A percentile compares a stretch with the other conserved stretches of the same genome.
These are phyloP conservation scores for Micractinium sp. DNA, from an alignment of 139 green algal species.

Conservation along the genomic window DNA sequence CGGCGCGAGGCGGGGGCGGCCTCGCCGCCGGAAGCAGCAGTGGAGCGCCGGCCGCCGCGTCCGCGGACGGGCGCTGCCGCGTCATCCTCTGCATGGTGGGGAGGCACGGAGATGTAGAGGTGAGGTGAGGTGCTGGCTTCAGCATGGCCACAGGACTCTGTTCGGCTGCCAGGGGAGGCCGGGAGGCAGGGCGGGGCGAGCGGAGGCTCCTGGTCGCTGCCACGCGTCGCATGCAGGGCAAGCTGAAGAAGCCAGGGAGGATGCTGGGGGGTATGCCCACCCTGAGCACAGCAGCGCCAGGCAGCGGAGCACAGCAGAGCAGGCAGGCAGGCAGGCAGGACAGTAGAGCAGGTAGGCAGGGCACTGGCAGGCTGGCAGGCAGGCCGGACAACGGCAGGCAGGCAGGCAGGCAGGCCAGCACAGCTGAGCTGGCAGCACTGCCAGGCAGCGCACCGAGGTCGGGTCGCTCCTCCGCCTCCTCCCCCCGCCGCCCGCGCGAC, in stretches of 20 bases:
- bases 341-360: no score
- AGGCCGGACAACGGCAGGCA: no score
- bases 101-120: background rate
- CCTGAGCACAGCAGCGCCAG: no score
- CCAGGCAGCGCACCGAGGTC: background rate
- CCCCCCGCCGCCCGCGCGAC: background rate
- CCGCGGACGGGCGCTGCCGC: constrained; percentile 4
- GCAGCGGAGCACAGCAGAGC: no score
- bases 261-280: no score
- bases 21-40: background rate
- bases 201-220: no score
- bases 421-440: background rate
- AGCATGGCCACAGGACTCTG: background rate
- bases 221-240: no score
- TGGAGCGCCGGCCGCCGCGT: background rate
- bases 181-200: no score
- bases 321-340: background rate
- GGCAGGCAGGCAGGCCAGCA: background rate
- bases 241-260: no score
- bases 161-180: no score
- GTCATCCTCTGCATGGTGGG: background rate
- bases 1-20: background rate
- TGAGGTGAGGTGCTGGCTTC: background rate
- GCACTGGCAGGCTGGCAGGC: no score
- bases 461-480: background rate